A percentile compares a stretch with the other conserved stretches of the same genome.
Evolutionary conservation across 1,284 basidiomycete species (phyloP).

Genomic region (Trichosporon faecale): DNA sequence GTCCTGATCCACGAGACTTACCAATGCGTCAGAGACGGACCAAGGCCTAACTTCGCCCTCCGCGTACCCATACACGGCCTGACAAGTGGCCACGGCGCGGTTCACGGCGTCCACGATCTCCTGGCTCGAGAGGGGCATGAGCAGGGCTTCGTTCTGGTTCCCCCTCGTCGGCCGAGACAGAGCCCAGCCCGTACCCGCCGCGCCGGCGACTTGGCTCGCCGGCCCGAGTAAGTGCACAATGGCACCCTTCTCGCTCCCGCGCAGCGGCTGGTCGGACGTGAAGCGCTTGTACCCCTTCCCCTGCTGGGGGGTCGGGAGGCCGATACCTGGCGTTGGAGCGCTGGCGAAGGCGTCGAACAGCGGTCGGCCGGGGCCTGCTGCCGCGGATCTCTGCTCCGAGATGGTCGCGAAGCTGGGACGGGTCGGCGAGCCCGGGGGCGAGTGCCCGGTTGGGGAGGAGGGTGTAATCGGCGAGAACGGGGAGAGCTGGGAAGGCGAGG

Average conservation of each 20-base stretch:
- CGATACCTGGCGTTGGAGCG: neutral
- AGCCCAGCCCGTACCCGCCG: constrained; percentile 20
- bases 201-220: constrained; percentile 29
- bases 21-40: constrained; percentile 39
- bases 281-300: constrained; percentile 32
- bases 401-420: constrained; percentile 36
- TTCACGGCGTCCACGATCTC: neutral
- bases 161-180: neutral
- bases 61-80: constrained; percentile 20
- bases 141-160: neutral
- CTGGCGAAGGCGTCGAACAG: constrained; percentile 28
- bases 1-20: no score
- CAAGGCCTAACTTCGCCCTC: constrained; percentile 34
- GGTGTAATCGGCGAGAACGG: neutral
- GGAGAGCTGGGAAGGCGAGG: neutral
- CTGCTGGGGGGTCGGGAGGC: constrained; percentile 18
- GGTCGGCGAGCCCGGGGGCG: neutral
- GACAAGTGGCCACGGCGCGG: neutral
- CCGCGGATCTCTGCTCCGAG: neutral
- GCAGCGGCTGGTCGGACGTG: constrained; percentile 34
- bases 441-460: neutral
- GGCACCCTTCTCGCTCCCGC: constrained; percentile 25
- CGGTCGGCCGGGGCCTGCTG: constrained; percentile 26
- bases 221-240: constrained; percentile 43
- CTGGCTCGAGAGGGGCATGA: neutral